A percentile compares a stretch with the other conserved stretches of the same genome.
These are phyloP conservation scores for Fraxinus velutina DNA, from an alignment of 305 asterid species.

Conservation along the genomic window DNA sequence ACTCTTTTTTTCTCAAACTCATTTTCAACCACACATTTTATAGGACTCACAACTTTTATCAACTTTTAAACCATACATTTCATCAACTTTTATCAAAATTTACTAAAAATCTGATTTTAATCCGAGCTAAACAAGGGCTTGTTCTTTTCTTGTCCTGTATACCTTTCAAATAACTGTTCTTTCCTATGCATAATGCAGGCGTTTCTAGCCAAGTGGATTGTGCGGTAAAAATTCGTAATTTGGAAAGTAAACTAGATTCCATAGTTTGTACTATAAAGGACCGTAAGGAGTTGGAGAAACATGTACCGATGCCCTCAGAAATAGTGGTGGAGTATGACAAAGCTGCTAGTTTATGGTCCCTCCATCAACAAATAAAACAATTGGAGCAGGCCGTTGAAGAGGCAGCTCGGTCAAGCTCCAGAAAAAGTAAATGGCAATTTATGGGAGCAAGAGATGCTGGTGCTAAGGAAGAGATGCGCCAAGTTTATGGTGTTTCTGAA, in stretches of 20 bases:
- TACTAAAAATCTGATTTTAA: background rate
- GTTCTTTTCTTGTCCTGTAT: background rate
- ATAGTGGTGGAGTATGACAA: constrained; percentile 92
- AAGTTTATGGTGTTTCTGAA: constrained; percentile 97
- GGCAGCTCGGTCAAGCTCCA: constrained; percentile 89
- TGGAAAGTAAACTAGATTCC: constrained; percentile 86
- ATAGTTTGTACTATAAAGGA: constrained; percentile 92
- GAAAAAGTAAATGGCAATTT: constrained; percentile 98
- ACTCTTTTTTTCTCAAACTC: background rate
- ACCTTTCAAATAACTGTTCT: constrained; percentile 17
- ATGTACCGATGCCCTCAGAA: constrained; percentile 97
- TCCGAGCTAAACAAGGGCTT: background rate
- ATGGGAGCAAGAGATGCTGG: constrained; percentile 99
- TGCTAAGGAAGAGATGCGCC: constrained; percentile 86
- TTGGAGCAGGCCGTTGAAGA: constrained; percentile 91
- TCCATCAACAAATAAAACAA: constrained; percentile 91
- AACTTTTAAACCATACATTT: background rate
- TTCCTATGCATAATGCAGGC: constrained; percentile 47
- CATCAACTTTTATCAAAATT: background rate
- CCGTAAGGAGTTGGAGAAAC: constrained; percentile 92
- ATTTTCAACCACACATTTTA: background rate
- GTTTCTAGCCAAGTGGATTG: constrained; percentile 99
- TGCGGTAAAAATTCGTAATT: constrained; percentile 90
- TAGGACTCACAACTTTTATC: background rate
- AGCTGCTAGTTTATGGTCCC: constrained; percentile 94